A percentile compares a stretch with the other conserved stretches of the same genome.
Conservation (phyloP, 108 stramenopile species). For the Skeletonema potamos region DNA sequence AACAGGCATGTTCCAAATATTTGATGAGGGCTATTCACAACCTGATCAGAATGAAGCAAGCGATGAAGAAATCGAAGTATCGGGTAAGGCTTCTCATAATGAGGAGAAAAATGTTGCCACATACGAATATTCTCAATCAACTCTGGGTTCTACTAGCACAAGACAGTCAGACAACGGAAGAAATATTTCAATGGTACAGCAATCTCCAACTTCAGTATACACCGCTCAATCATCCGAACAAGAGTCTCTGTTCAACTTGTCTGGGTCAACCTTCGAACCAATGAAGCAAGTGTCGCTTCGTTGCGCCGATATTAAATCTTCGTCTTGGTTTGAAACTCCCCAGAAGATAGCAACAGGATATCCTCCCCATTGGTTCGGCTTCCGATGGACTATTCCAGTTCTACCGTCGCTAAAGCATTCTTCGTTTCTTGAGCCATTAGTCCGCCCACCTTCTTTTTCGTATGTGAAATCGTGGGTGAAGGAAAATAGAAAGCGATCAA, state of each 20-base stretch:
- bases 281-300: not conserved
- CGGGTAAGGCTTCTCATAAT: not conserved
- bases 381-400: constrained; percentile 15
- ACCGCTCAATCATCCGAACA: not conserved
- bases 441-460: constrained; percentile 45
- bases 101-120: not conserved
- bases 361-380: constrained; percentile 32
- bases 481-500: constrained; percentile 17
- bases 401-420: constrained; percentile 4
- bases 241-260: not conserved
- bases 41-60: not conserved
- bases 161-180: not conserved
- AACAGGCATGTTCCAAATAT: not conserved
- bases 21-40: not conserved
- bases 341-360: constrained; percentile 3
- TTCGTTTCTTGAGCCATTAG: constrained; percentile 47
- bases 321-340: constrained; percentile 16
- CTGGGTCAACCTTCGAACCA: constrained; percentile 7
- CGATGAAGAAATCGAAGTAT: not conserved
- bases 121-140: not conserved
- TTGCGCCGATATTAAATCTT: constrained; percentile 14
- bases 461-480: constrained; percentile 47
- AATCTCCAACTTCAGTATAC: not conserved
- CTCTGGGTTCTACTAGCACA: not conserved
- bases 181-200: not conserved